Base-by-base conservation (phyloP, 306 rosid species). In the Sindora glabra region DNA sequence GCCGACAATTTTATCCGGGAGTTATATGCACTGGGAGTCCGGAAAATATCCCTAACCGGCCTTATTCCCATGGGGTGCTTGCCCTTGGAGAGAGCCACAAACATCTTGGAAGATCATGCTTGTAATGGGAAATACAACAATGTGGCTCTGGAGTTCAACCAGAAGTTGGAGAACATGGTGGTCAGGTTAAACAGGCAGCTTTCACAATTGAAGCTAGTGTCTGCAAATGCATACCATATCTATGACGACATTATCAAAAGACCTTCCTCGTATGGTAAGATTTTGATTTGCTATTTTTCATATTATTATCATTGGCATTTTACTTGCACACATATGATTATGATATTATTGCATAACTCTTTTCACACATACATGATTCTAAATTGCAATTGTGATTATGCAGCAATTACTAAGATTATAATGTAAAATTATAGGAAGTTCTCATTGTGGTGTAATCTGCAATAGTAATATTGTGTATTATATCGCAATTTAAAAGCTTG, bases 41-140 rank as follows among this genome's bases (percentile, higher is more conserved):
- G 82, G 70, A 83, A 76, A 40, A 69, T 83, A 32, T 68, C 85
- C n/a, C 72, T 86, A 0, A 70, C 85, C 7, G 90, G 87, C 45
- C 49, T 72, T 13, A 79, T 82, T 62, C 90, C 90, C 0, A 77
- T 80, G 86, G 90, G 90, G 53, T 86, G 95, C 57, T 52, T 86
- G 47, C 95, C 87, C 16, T 49, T 86, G 2, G 85, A 80, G 46
- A 80, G 95, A 49, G 4, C 81, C 32, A 33, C 44, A 0, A 80
- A 86, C 36, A 11, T 86, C 17, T 3, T 78, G 63, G 80, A 67
- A 2, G 2, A 25, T 21, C 70, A 83, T 65, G 74, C 71, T 11
- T 80, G 90, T 49, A 65, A 36, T 9, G 73, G 71, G 18, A 36
- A 14, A 13, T 76, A 76, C 70, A 86, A 82, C 48, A 23, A 64